phyloP scores from a whole-genome alignment of 2,329 filamentous ascomycete species.

The Sarocladium brachiariae region DNA sequence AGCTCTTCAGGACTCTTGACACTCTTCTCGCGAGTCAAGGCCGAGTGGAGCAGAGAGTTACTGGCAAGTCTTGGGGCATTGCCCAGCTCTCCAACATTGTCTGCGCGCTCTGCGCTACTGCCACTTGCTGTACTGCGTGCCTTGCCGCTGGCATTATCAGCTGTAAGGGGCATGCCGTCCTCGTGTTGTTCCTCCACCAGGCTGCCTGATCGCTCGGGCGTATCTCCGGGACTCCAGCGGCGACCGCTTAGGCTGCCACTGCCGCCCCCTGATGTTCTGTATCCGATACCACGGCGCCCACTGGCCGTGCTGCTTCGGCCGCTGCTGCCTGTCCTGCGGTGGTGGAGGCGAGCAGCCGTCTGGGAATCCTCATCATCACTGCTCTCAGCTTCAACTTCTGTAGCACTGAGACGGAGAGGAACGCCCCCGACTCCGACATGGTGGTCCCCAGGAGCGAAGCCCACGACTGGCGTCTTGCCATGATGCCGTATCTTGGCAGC shows the following conservation, averaged over 20 bases:
- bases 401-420: conserved; percentile 87
- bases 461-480: conserved; percentile 69
- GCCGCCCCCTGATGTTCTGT: conserved; percentile 44
- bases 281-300: conserved; percentile 41
- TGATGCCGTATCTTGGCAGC: conserved; percentile 85
- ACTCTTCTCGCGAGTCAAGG: conserved; percentile 57
- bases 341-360: conserved; percentile 44
- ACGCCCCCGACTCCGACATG: conserved; percentile 72
- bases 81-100: conserved; percentile 50
- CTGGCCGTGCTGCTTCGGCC: conserved; percentile 62
- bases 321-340: conserved; percentile 68
- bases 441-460: conserved; percentile 71
- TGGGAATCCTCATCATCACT: conserved; percentile 64
- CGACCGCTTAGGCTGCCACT: conserved; percentile 30
- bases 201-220: conserved; percentile 48
- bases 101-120: conserved; percentile 54
- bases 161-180: conserved; percentile 15
- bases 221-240: conserved; percentile 47
- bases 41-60: conserved; percentile 52
- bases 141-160: conserved; percentile 39
- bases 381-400: conserved; percentile 85
- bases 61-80: conserved; percentile 44
- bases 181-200: conserved; percentile 38
- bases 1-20: conserved; percentile 65
- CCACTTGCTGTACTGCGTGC: conserved; percentile 47